A percentile compares a stretch with the other conserved stretches of the same genome.
phyloP scores from a whole-genome alignment of 2,329 filamentous ascomycete genomes.

The Pestalotiopsis sp. region DNA sequence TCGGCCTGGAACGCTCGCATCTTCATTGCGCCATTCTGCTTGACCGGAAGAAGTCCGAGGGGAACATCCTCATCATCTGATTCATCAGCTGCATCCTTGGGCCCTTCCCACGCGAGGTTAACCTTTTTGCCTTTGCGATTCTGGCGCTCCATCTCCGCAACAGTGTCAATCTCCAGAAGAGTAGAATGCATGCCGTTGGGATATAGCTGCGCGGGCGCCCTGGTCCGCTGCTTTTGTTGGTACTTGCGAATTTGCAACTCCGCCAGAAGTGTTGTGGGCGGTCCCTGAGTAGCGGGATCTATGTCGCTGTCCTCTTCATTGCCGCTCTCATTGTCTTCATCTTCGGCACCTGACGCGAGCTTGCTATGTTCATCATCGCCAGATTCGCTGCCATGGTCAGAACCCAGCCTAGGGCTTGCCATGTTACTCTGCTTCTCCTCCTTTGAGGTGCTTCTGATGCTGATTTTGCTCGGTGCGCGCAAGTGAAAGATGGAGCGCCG shows the following conservation, averaged over 20 bases:
- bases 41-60: conserved; percentile 75
- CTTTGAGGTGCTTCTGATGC: conserved; percentile 24
- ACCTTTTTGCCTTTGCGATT: conserved; percentile 74
- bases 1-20: conserved; percentile 50
- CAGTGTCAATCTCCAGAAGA: conserved; percentile 84
- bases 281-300: conserved; percentile 60
- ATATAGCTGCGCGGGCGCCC: conserved; percentile 60
- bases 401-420: conserved; percentile 11
- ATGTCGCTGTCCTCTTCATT: conserved; percentile 47
- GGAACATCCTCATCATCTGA: conserved; percentile 66
- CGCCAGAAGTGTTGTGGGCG: conserved; percentile 86
- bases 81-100: conserved; percentile 21
- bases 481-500: conserved; percentile 51
- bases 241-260: conserved; percentile 90
- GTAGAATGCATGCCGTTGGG: conserved; percentile 88
- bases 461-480: conserved; percentile 37
- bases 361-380: conserved; percentile 26
- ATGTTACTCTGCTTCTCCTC: conserved; percentile 22
- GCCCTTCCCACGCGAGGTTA: conserved; percentile 83
- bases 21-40: conserved; percentile 53
- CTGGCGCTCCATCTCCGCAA: conserved; percentile 80
- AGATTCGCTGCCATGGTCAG: conserved; percentile 14
- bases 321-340: conserved; percentile 40
- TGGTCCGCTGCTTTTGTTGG: conserved; percentile 78
- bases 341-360: conserved; percentile 28